Base-by-base conservation (phyloP, 768 basidiomycete genomes). In the Agaricus blazei region DNA sequence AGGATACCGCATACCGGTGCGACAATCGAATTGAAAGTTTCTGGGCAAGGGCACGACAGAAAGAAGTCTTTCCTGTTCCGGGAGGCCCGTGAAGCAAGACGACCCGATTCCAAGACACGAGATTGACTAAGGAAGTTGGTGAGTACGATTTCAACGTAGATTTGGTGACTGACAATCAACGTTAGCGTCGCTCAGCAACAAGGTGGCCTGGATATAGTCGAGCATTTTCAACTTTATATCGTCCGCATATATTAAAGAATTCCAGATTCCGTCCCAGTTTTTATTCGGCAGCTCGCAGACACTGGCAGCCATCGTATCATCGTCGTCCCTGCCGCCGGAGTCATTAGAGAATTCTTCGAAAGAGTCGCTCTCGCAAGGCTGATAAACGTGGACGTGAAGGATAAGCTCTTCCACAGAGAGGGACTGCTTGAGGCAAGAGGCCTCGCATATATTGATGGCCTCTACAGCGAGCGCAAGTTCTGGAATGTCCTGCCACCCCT, bases 51-150 rank as follows among this genome's bases (percentile, higher is more conserved):
- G 96, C 96, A 41, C 93, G 82, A 66, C 94, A 98, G 1, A 99
- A 75, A 1, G 91, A 93, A 0, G 97, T 98, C 73, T 99, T 98
- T 11, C 97, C 96, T 1, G 97, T 98, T 0, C 97, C 97, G 1
- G 97, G 97, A 24, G 97, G 97, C 0, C 97, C 97, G 66, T 98
- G 95, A 12, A 99, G 75, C 7, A 99, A 74, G 1, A 98, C 90
- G 12, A 99, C 87, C 2, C 96, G 84, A 65, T 98, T 98, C 94
- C 95, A 98, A 0, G 92, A 87, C 9, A 98, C 84, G 37, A 98
- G 77, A 64, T 98, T 96, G 70, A 84, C 90, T 91, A 56, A 2
- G 48, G n/a, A 36, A 34, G 40, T 38, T 24, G 64, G 50, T 51
- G 53, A 44, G 27, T 1, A 6, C 15, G 26, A 43, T 7, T n/a